These are phyloP conservation scores for Aspergillus pseudoterreus DNA, from an alignment of 2,329 filamentous ascomycete species.

Conservation along the genomic window DNA sequence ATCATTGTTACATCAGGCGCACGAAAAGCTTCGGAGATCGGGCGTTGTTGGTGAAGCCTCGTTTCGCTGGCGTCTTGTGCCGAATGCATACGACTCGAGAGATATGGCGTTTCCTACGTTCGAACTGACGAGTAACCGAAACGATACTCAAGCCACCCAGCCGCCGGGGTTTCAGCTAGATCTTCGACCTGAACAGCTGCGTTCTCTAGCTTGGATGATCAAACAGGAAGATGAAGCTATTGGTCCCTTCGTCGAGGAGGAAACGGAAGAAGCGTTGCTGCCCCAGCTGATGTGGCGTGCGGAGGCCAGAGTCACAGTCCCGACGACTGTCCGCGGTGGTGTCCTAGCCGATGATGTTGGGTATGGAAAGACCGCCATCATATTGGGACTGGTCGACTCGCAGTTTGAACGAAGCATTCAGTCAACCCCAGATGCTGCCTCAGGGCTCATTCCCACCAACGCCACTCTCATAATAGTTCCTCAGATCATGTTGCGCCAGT, in stretches of 20 bases:
- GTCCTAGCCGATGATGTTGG: conserved; percentile 62
- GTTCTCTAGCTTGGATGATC: conserved; percentile 59
- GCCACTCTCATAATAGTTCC: conserved; percentile 62
- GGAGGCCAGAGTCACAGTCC: conserved; percentile 46
- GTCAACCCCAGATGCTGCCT: conserved; percentile 2
- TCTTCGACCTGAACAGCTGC: conserved; percentile 52
- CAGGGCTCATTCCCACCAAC: conserved; percentile 41
- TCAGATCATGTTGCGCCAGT: conserved; percentile 53
- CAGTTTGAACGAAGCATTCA: conserved; percentile 32
- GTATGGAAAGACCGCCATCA: conserved; percentile 64
- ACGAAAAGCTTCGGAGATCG: conserved; percentile 21
- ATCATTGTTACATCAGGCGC: conserved; percentile 35
- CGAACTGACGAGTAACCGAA: conserved; percentile 41
- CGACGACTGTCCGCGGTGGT: conserved; percentile 50
- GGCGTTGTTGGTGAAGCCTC: conserved; percentile 17
- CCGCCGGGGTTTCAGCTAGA: conserved; percentile 32
- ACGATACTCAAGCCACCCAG: conserved; percentile 28
- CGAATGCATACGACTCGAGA: conserved; percentile 39
- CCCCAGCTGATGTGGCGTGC: conserved; percentile 53
- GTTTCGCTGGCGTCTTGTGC: conserved; percentile 46
- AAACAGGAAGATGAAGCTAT: conserved; percentile 46
- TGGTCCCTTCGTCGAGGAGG: conserved; percentile 48
- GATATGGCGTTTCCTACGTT: conserved; percentile 39
- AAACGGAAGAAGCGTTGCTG: conserved; percentile 55
- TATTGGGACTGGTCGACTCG: conserved; percentile 53